Base-by-base conservation (phyloP, 2,329 filamentous ascomycete species). In the Xylariaceae sp. region DNA sequence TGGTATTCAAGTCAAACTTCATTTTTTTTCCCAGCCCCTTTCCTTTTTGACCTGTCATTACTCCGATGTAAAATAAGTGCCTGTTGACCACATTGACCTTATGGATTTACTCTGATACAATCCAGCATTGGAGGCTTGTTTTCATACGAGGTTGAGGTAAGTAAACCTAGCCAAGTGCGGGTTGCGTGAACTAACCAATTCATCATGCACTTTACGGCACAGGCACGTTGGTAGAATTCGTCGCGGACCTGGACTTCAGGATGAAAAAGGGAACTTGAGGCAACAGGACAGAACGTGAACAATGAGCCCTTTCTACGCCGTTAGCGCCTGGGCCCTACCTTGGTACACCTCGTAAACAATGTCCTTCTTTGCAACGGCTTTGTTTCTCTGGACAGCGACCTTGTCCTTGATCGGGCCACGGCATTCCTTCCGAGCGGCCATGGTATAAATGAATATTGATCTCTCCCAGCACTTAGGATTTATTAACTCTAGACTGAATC, bases 1-100 rank as follows among this genome's bases (percentile, higher is more conserved):
- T 56, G 55, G 51, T 56, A 55, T 60, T 60, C 55, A 57, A 53
- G 46, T 41, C 53, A 50, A n/a, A 51, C 44, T 53, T 54, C 21
- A 34, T 53, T 10, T 54, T 37, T 48, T 34, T 9, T 9, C 26
- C 26, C 44, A 22, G n/a, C 37, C 47, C 41, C 41, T 22, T 45
- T 47, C 34, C n/a, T 8, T 13, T 40, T 34, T 47, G 44, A 19
- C 22, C 10, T n/a, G 13, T 53, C 16, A 36, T 32, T 16, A n/a
- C 36, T 32, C 16, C 10, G 43, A 44, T 44, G 22, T 36, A 36
- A n/a, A 47, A 34, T 34, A 13, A 15, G 12, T 36, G 16, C 29
- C 10, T 5, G 15, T 37, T 19, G 41, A 37, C 15, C 15, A 34
- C 29, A 32, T 22, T n/a, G n/a, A 40, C 18, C 21, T 22, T 26